A percentile compares a stretch with the other conserved stretches of the same genome.
These are phyloP conservation scores for Emydomyces testavorans DNA, from an alignment of 2,329 filamentous ascomycete genomes.

Conservation along the genomic window DNA sequence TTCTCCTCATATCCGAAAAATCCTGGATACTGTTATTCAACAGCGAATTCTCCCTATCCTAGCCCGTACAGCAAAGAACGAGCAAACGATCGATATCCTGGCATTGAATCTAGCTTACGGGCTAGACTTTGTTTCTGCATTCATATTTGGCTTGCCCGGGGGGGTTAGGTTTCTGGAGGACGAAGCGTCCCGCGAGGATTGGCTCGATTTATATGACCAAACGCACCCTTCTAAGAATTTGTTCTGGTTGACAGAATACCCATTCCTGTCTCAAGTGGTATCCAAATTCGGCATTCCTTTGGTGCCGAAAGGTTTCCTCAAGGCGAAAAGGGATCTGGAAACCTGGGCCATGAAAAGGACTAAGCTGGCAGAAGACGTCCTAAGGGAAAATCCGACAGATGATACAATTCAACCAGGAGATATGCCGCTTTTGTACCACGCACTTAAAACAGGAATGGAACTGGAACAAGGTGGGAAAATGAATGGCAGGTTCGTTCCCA, in stretches of 20 bases:
- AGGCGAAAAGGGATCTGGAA: slow-evolving; percentile 9
- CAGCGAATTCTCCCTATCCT: slow-evolving; percentile 47
- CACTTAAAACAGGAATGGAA: slow-evolving; percentile 8
- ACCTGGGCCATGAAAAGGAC: slow-evolving; percentile 8
- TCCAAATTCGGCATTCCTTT: slow-evolving; percentile 6
- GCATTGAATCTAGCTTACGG: slow-evolving; percentile 52
- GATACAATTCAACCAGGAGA: slow-evolving; percentile 7
- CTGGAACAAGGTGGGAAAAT: neutral
- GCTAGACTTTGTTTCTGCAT: slow-evolving; percentile 61
- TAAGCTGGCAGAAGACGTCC: slow-evolving; percentile 9
- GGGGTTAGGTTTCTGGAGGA: slow-evolving; percentile 49
- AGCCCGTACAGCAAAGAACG: slow-evolving; percentile 15
- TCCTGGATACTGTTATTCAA: slow-evolving; percentile 46
- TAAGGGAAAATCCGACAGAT: slow-evolving; percentile 4
- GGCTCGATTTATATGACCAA: slow-evolving; percentile 49
- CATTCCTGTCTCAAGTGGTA: neutral
- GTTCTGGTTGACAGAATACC: slow-evolving; percentile 10
- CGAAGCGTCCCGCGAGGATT: slow-evolving; percentile 43
- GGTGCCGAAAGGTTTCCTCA: slow-evolving; percentile 1
- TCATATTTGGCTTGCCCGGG: slow-evolving; percentile 53
- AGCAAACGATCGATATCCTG: slow-evolving; percentile 38
- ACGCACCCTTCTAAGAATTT: slow-evolving; percentile 6
- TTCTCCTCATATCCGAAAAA: slow-evolving; percentile 43
- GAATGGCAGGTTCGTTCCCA: slow-evolving; percentile 8
- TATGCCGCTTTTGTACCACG: slow-evolving; percentile 10